Evolutionary conservation across 2,329 filamentous ascomycete genomes (phyloP), one percentile per base, ranked within the genome.

Genomic region (Paraphaeosphaeria minitans): DNA sequence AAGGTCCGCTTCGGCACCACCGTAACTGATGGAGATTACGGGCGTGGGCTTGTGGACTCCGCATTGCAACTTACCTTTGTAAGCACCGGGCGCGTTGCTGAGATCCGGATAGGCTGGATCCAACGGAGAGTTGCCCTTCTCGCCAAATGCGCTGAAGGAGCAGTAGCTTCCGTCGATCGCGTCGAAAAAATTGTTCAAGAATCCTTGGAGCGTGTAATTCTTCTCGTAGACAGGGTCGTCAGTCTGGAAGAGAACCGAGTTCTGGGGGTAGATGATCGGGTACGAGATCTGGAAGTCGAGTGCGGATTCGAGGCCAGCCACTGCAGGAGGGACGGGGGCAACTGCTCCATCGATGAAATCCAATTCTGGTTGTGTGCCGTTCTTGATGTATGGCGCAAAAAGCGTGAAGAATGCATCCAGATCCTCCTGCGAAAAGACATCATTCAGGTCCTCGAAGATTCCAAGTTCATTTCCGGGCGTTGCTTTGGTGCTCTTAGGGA

Each of bases 271-370:
- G 46, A 67, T 67, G 54, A 66, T 68, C 10, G 62, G 60, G 33
- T 65, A 65, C 1, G 59, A 55, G 10, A 59, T 66, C 29, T 68
- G 61, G 41, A 66, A 59, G 46, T 68, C 64, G 33, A 68, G 46
- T 24, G 65, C 64, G n/a, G 58, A n/a, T 4, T 52, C 61, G 41
- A 57, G 74, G 2, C 75, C 72, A 13, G 58, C 45, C 24, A 65
- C 83, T 81, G 69, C 81, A 84, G 22, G 37, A 3, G 37, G 14
- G 14, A 39, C 85, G 69, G 31, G 80, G 80, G 24, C 82, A 78
- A 10, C 66, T 5, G 61, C 59, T 64, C 68, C 58, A 74, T 76
- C 35, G 60, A 71, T 56, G 67, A 68, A 33, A 70, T 64, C 35
- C 63, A 77, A 31, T 66, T 76, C 24, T 62, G 69, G 64, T 3